Evolutionary conservation across 352 stramenopile genomes (phyloP).

Genomic region (Pythium volutum): DNA sequence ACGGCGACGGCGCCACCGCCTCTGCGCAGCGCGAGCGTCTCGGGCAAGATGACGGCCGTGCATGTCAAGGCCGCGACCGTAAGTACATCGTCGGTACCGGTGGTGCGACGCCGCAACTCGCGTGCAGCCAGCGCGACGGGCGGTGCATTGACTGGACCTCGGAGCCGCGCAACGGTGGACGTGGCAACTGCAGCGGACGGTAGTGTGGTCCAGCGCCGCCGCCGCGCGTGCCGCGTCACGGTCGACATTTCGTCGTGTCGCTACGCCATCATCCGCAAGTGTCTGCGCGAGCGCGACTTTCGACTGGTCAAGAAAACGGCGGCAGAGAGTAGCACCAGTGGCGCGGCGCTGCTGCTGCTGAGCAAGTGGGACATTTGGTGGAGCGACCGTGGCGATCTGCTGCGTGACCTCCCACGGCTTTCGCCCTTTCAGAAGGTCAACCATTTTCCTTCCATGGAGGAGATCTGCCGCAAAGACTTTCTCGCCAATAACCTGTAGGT

Average conservation of each 20-base stretch:
- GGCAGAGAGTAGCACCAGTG: background rate
- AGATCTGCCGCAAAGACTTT: conserved; percentile 57
- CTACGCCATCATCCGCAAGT: conserved; percentile 45
- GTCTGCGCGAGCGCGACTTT: conserved; percentile 37
- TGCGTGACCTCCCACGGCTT: conserved; percentile 38
- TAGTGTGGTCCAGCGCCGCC: conserved; percentile 2
- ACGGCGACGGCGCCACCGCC: background rate
- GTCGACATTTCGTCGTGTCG: conserved; percentile 42
- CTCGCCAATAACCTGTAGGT: conserved; percentile 47
- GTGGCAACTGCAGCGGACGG: background rate
- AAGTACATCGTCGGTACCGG: background rate
- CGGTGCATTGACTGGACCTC: background rate
- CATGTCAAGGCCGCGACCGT: background rate
- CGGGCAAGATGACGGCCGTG: conserved; percentile 8
- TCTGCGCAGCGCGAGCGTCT: background rate
- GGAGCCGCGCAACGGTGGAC: background rate
- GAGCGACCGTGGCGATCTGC: conserved; percentile 42
- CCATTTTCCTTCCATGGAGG: conserved; percentile 54
- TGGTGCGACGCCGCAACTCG: background rate
- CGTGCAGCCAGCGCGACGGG: background rate
- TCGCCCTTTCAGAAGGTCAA: conserved; percentile 50
- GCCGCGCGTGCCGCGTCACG: conserved; percentile 26
- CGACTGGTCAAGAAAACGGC: conserved; percentile 34
- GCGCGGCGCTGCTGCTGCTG: conserved; percentile 5
- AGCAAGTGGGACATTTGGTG: conserved; percentile 52